These are phyloP conservation scores for Botrytis elliptica DNA, from an alignment of 2,329 filamentous ascomycete genomes.

Conservation along the genomic window DNA sequence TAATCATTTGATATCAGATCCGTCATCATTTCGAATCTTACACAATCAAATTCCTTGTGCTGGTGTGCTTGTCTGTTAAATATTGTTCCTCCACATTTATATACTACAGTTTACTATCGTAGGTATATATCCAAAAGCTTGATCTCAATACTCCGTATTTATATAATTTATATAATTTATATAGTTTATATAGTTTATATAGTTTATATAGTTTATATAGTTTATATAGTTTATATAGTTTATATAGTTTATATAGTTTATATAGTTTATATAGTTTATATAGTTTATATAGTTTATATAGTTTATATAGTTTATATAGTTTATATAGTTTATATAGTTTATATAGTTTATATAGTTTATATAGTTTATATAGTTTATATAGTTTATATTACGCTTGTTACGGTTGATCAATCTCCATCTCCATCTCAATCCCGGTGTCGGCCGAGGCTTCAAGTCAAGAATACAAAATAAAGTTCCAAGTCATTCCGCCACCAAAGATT, in stretches of 20 bases:
- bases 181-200: too few relatives aligned
- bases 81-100: not conserved
- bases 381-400: not conserved
- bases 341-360: too few relatives aligned
- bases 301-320: too few relatives aligned
- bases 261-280: too few relatives aligned
- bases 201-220: too few relatives aligned
- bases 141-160: not conserved
- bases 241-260: too few relatives aligned
- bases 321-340: too few relatives aligned
- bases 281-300: too few relatives aligned
- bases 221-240: too few relatives aligned
- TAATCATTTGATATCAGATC: not conserved
- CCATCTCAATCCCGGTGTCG: not conserved
- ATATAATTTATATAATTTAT: not conserved
- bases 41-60: not conserved
- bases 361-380: not conserved
- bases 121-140: not conserved
- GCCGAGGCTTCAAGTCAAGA: not conserved
- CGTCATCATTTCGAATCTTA: not conserved
- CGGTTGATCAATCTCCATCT: not conserved
- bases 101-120: too few relatives aligned
- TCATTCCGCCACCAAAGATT: not conserved
- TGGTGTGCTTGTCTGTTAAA: not conserved
- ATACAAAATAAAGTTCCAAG: not conserved